Evolutionary conservation across 2,329 filamentous ascomycete genomes (phyloP).

Genomic region (Talaromyces sp.): DNA sequence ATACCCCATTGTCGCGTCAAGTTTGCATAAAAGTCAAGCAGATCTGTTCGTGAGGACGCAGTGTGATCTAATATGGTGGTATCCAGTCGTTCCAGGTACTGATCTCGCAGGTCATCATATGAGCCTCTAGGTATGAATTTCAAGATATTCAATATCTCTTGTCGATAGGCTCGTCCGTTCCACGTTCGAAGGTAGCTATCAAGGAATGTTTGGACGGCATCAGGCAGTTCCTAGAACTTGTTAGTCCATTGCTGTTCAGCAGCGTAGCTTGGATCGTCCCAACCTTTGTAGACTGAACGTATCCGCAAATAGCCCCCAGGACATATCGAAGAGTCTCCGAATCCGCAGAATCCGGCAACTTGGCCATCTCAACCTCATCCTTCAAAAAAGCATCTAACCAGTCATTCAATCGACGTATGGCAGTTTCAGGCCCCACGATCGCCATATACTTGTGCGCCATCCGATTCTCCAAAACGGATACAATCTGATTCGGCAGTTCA

Average conservation of each 20-base stretch:
- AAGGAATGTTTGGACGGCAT: constrained; percentile 33
- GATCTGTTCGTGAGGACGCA: constrained; percentile 51
- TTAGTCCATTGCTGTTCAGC: constrained; percentile 12
- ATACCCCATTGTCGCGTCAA: constrained; percentile 58
- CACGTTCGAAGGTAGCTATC: constrained; percentile 57
- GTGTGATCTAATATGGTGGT: constrained; percentile 35
- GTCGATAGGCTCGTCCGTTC: constrained; percentile 57
- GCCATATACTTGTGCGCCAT: constrained; percentile 73
- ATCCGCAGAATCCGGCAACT: constrained; percentile 47
- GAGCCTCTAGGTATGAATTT: constrained; percentile 32
- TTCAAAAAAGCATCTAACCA: constrained; percentile 40
- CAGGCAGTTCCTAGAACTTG: constrained; percentile 30
- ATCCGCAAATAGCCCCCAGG: constrained; percentile 31
- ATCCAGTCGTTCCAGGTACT: constrained; percentile 42
- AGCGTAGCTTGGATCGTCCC: neutral
- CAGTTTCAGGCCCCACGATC: constrained; percentile 57
- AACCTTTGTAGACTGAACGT: constrained; percentile 41
- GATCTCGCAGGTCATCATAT: constrained; percentile 32
- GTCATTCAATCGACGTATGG: constrained; percentile 39
- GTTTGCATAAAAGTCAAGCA: constrained; percentile 65
- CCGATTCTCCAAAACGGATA: constrained; percentile 71
- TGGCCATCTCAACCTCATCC: constrained; percentile 34
- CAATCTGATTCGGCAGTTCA: constrained; percentile 76
- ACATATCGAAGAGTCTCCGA: constrained; percentile 35
- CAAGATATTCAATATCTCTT: constrained; percentile 37